Evolutionary conservation across 1,284 basidiomycete genomes (phyloP), one percentile per base, ranked within the genome.

Genomic region (Agaricales sp.): DNA sequence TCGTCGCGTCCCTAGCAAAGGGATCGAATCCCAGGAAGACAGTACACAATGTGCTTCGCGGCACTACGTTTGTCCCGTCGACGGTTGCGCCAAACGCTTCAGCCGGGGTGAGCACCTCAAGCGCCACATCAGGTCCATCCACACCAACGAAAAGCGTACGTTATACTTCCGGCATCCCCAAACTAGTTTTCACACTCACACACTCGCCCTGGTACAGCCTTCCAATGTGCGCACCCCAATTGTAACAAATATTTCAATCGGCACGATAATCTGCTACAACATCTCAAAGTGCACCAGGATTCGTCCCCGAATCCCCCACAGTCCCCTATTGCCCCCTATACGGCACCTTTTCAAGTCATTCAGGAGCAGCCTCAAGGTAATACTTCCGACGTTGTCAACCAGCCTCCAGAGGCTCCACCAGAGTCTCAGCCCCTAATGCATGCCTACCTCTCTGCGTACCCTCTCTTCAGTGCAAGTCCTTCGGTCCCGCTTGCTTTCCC

Each of bases 121-220:
- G 65, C 64, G 82, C 14, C 81, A 84, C 58, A 70, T 83, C 35
- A 64, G 79, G 26, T 75, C 74, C 50, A 80, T 84, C 49, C 81
- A 84, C 63, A 82, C 82, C 13, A 67, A 80, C 57, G 80, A 82
- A 60, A 82, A 80, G 63, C 81, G 81, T 83, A 62, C 60, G 67
- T 67, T 22, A 22, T n/a, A n/a, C n/a, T 53, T 22, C 43, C 19
- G 14, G 8, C 43, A 21, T 38, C 16, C 43, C 23, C 21, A 18
- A 44, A 23, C 14, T 47, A 45, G 46, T n/a, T 35, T 8, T 16
- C 4, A 45, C 8, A 35, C 24, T 11, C 37, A 19, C 14, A 37
- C 18, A 20, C 35, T 45, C 22, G 11, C 18, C 39, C 50, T 46
- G 14, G 37, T 53, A 52, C 59, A 82, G 80, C 80, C 49, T 75